Base-by-base conservation (phyloP, 768 basidiomycete species). In the Hypholoma fasciculare region DNA sequence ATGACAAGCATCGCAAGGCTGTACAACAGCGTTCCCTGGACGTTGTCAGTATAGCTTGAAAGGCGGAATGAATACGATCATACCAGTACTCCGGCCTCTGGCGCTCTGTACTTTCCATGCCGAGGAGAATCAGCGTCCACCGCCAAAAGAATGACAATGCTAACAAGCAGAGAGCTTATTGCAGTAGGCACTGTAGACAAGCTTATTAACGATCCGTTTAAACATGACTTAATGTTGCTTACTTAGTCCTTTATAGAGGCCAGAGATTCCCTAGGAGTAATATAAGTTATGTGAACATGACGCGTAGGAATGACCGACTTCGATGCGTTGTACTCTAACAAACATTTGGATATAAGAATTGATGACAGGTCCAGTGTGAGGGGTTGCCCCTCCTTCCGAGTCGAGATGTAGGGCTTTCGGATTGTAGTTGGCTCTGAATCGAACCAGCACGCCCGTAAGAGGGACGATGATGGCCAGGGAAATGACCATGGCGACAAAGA, bases 341-440 rank as follows among this genome's bases (percentile, higher is more conserved):
- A 91, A 69, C 91, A 94, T 94, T 16, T 78, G 83, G 62, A 91
- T 82, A 73, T 87, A 92, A 3, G 87, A 85, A 14, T 82, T 82
- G 55, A 94, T 80, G n/a, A 90, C 81, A 57, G 92, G 92, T 5
- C 87, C 88, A 4, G 89, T 87, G 64, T 91, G 85, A 0, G 90
- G 84, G 69, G 86, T 81, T n/a, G 83, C 87, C 48, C 81, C 85
- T 34, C 88, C 90, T 67, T 92, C 90, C 30, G 80, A 75, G 70
- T 93, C 92, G 40, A 94, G 79, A 52, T 88, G 89, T 40, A 94
- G 84, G 37, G 88, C 90, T 70, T 89, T 90, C 2, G 92, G 92
- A 66, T 90, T 91, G 76, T 90, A 94, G 68, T 94, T 92, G 30
- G 89, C 90, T 71, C 92, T 80, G 69, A 90, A 86, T 48, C 91